Percentiles rank a stretch among this genome's conserved stretches.
Conservation (phyloP, 495 filamentous ascomycete species). For the Annulohypoxylon maeteangense region DNA sequence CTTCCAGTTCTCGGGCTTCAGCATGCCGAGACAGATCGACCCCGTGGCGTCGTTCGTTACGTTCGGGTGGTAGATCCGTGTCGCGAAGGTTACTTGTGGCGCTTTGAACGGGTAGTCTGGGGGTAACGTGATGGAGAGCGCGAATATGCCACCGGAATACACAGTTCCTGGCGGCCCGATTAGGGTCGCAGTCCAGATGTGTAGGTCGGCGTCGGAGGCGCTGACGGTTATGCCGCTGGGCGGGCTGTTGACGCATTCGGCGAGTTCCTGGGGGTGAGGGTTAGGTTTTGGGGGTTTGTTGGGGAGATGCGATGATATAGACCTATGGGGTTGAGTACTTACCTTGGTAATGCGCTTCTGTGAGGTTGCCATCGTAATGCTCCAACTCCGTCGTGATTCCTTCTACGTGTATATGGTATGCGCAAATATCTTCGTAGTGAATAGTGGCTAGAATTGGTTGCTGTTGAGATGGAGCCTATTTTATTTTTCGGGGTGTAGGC, state of each 20-base stretch:
- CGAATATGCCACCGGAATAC: slow-evolving; percentile 84
- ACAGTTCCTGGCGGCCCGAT: slow-evolving; percentile 76
- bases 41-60: slow-evolving; percentile 92
- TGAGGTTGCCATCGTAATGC: slow-evolving; percentile 44
- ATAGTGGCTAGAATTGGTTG: not conserved
- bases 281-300: slow-evolving; percentile 3
- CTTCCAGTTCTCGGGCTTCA: slow-evolving; percentile 95
- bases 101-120: slow-evolving; percentile 95
- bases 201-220: slow-evolving; percentile 77
- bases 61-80: slow-evolving; percentile 98
- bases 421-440: not conserved
- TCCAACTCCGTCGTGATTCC: not conserved
- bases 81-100: slow-evolving; percentile 84
- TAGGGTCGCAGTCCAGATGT: slow-evolving; percentile 84
- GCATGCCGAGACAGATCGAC: slow-evolving; percentile 88
- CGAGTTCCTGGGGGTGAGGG: slow-evolving; percentile 69
- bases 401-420: not conserved
- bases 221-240: slow-evolving; percentile 72
- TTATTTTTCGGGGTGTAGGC: not conserved
- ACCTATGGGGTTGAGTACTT: not conserved
- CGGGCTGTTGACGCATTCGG: slow-evolving; percentile 71
- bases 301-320: not conserved
- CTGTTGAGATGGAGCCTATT: not conserved
- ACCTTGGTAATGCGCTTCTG: slow-evolving; percentile 56
- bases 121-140: slow-evolving; percentile 79